Evolutionary conservation across 345 rosid species (phyloP).

Genomic region (Syzygium oleosum): DNA sequence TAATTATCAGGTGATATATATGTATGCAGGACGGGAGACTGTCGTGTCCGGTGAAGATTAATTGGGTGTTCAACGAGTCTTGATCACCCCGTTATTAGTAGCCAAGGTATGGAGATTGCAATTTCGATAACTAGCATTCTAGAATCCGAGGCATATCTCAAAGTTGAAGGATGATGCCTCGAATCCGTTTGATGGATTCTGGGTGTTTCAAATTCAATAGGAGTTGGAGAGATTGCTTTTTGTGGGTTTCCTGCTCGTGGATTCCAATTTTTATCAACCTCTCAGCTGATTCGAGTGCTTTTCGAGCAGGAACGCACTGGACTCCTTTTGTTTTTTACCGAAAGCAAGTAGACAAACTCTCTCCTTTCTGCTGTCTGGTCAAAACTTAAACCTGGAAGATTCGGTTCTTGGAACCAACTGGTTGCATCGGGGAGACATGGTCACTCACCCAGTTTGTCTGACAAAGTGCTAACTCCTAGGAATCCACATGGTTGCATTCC

Average conservation of each 20-base stretch:
- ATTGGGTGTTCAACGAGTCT: accelerated
- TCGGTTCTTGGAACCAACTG: neutral
- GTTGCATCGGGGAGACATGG: neutral
- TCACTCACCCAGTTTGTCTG: neutral
- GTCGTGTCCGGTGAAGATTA: neutral
- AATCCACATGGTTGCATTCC: neutral
- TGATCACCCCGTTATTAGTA: neutral
- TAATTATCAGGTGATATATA: too few species aligned
- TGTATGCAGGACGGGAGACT: neutral
- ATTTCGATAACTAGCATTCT: neutral
- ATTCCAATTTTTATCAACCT: neutral
- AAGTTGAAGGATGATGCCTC: neutral
- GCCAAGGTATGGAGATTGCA: neutral
- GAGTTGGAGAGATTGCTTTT: neutral
- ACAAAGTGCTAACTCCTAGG: neutral
- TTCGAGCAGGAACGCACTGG: neutral
- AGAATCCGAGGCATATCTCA: neutral
- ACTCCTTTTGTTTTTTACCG: neutral
- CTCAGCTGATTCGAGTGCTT: neutral
- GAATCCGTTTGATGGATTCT: neutral
- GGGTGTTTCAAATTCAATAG: neutral
- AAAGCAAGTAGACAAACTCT: neutral
- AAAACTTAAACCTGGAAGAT: neutral
- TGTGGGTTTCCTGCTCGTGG: neutral
- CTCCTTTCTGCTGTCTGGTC: neutral